Evolutionary conservation across 2,329 filamentous ascomycete species (phyloP).

Genomic region (Talaromyces amestolkiae): DNA sequence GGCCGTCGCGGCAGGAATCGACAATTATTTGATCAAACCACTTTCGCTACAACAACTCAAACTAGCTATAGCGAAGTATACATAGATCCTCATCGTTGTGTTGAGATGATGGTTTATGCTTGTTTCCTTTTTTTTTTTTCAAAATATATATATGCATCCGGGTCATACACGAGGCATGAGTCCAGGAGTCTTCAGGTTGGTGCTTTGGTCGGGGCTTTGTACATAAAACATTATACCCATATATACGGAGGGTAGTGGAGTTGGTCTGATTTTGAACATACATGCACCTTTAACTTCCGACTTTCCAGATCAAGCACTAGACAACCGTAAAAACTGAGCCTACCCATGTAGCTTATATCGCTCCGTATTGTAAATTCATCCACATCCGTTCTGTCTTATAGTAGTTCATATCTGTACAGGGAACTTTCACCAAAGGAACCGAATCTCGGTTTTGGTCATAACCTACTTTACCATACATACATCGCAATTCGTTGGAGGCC

Average conservation of each 20-base stretch:
- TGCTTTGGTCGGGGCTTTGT: neutral
- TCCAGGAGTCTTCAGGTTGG: neutral
- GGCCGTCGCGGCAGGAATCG: slow-evolving; percentile 30
- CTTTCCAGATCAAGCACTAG: too few species aligned
- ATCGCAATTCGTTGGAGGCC: too few species aligned
- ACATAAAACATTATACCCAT: neutral
- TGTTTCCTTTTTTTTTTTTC: neutral
- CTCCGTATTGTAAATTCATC: too few species aligned
- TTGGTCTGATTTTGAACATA: neutral
- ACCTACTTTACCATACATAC: too few species aligned
- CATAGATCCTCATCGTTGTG: neutral
- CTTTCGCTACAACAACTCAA: slow-evolving; percentile 33
- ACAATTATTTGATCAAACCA: slow-evolving; percentile 35
- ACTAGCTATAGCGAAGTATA: slow-evolving; percentile 17
- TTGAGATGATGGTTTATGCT: neutral
- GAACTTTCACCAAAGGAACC: too few species aligned
- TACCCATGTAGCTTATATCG: too few species aligned
- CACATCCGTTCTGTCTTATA: too few species aligned
- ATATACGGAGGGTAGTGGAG: neutral
- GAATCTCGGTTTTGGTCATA: too few species aligned
- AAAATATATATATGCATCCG: neutral
- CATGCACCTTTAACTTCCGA: neutral
- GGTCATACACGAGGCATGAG: neutral
- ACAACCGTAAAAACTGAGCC: too few species aligned
- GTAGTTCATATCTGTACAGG: too few species aligned